Conservation (phyloP, 2,329 filamentous ascomycete genomes). For the Pseudophaeomoniella oleicola region DNA sequence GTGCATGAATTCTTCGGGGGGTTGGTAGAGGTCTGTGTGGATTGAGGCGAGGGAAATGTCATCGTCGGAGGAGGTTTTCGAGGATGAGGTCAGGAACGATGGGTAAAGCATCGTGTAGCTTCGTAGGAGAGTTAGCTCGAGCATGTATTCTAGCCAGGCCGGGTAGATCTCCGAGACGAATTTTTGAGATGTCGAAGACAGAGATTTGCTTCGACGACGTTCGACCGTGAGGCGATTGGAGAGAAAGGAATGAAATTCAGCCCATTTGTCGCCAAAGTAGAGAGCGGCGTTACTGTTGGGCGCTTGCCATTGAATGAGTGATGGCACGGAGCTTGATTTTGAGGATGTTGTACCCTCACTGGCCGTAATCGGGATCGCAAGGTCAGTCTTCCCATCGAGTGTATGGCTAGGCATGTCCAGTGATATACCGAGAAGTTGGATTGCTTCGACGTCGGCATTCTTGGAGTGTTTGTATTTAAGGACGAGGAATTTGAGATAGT, state of each 20-base stretch:
- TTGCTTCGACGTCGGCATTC: constrained; percentile 26
- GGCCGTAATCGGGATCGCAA: constrained; percentile 22
- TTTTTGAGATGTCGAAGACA: constrained; percentile 24
- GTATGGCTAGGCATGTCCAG: constrained; percentile 51
- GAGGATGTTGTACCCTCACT: constrained; percentile 1
- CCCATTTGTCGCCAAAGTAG: constrained; percentile 75
- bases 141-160: constrained; percentile 62
- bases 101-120: constrained; percentile 76
- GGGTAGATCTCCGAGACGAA: constrained; percentile 54
- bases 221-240: constrained; percentile 39
- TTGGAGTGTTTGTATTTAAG: constrained; percentile 64
- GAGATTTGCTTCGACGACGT: constrained; percentile 6
- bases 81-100: constrained; percentile 34
- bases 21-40: constrained; percentile 59
- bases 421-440: constrained; percentile 60
- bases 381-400: constrained; percentile 47
- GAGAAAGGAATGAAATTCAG: constrained; percentile 69
- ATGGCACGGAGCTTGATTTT: constrained; percentile 17
- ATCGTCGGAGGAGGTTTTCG: constrained; percentile 18
- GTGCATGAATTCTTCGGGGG: constrained; percentile 51
- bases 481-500: constrained; percentile 67
- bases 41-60: constrained; percentile 49
- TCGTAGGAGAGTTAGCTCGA: constrained; percentile 60
- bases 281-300: constrained; percentile 71
- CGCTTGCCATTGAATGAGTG: constrained; percentile 69